Percentiles rank a stretch among this genome's conserved stretches.
Evolutionary conservation across 352 stramenopile genomes (phyloP).

Genomic region (Pythium utonaiense): DNA sequence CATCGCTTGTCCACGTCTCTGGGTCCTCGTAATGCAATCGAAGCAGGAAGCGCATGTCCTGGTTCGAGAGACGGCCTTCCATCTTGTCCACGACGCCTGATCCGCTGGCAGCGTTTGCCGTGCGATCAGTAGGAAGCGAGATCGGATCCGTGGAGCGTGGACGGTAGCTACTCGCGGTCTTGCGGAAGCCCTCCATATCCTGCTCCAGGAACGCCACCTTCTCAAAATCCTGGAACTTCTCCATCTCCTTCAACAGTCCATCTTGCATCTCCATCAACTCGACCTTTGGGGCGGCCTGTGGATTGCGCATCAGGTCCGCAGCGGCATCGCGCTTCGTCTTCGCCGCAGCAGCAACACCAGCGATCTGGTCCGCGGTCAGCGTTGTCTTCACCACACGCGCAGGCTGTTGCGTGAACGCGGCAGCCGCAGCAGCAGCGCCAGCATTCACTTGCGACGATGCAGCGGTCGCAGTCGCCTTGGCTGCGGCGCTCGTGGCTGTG

Average conservation of each 20-base stretch:
- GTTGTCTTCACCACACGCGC: conserved; percentile 16
- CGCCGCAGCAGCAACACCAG: not conserved
- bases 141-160: conserved; percentile 35
- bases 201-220: conserved; percentile 44
- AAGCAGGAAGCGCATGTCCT: conserved; percentile 52
- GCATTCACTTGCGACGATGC: not conserved
- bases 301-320: conserved; percentile 11
- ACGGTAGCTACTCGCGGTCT: conserved; percentile 66
- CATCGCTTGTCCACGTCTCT: conserved; percentile 37
- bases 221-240: conserved; percentile 54
- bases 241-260: conserved; percentile 42
- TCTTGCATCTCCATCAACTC: conserved; percentile 60
- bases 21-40: conserved; percentile 66
- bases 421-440: not conserved
- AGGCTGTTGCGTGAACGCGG: not conserved
- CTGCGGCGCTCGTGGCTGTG: conserved; percentile 10
- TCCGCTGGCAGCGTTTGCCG: conserved; percentile 38
- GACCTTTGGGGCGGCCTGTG: conserved; percentile 10
- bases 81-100: conserved; percentile 31
- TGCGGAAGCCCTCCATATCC: conserved; percentile 43
- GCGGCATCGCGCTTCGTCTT: conserved; percentile 3
- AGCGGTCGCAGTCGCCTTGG: not conserved
- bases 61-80: conserved; percentile 46
- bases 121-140: conserved; percentile 51
- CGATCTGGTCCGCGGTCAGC: conserved; percentile 13